Evolutionary conservation across 176 grass and related monocot species (phyloP).

Genomic region (Puya raimondii): DNA sequence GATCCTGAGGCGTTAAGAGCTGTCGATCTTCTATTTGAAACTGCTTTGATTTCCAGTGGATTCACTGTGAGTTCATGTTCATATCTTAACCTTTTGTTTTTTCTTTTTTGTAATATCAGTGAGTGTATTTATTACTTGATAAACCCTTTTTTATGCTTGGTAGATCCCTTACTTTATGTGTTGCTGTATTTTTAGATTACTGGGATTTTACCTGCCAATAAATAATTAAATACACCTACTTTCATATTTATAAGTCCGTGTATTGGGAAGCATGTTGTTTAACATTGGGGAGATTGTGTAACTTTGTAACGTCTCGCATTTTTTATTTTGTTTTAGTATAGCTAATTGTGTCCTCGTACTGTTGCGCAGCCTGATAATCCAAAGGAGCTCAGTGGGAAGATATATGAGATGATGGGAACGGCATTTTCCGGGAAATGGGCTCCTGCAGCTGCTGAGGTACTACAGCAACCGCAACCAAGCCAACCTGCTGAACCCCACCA

Average conservation of each 20-base stretch:
- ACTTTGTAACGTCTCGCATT: neutral
- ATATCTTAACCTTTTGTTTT: neutral
- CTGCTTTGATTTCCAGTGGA: conserved; percentile 89
- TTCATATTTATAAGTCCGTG: too few species aligned
- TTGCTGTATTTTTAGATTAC: neutral
- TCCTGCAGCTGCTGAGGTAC: conserved; percentile 1
- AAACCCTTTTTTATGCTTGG: neutral
- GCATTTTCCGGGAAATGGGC: conserved; percentile 57
- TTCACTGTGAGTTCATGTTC: conserved; percentile 59
- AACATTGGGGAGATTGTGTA: too few species aligned
- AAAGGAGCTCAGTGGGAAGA: conserved; percentile 59
- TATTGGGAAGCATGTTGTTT: too few species aligned
- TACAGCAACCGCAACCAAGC: conserved; percentile 3
- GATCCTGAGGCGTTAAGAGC: conserved; percentile 70
- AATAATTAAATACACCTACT: neutral
- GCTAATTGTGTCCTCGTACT: conserved; percentile 3
- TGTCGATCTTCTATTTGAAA: conserved; percentile 86
- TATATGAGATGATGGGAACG: conserved; percentile 82
- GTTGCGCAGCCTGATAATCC: conserved; percentile 71
- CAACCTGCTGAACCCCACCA: neutral
- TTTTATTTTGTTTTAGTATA: neutral
- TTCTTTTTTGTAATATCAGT: too few species aligned
- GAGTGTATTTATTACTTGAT: neutral
- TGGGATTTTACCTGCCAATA: neutral
- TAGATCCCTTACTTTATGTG: too few species aligned